Evolutionary conservation across 257 asterid genomes (phyloP), one percentile per base, ranked within the genome.

Genomic region (Nicotiana obtusifolia): DNA sequence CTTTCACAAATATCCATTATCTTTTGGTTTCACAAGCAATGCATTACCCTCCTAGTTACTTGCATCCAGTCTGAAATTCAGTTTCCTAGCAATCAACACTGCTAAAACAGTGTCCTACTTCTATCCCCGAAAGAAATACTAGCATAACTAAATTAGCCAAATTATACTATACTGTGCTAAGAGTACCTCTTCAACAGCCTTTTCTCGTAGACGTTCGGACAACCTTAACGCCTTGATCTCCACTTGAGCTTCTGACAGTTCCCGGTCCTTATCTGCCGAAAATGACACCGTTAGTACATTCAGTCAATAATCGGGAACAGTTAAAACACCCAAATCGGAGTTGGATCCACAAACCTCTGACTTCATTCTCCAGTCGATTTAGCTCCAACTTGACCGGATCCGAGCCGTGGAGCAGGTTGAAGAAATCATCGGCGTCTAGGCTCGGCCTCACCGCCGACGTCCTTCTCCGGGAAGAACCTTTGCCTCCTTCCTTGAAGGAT

Each of bases 381-480:
- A 95, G 99, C 94, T 94, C 99, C 86, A 95, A 20, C 94, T 91
- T 94, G 88, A 95, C 98, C 94, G 99, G 99, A 95, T 95, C 99
- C 96, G 99, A 95, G 35, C 99, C 99, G 82, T 95, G 99, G 81
- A 95, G 95, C 86, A 94, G 81, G 90, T 92, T 94, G 44, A 95
- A 83, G 81, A 95, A 93, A 84, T 95, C 99, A 56, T 95, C 99
- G 24, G 97, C 93, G 85, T 95, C 99, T 47, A 92, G 85, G 77
- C 99, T 93, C 16, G 93, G 97, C 88, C 99, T 89, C 83, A 88
- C 89, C 83, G 93, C 86, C 86, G 93, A 87, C 87, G 95, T 89
- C 88, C 98, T 89, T 90, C 99, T 88, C 84, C 93, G 87, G 73
- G 90, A 68, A 61, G 81, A 24, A 64, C 37, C 69, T 64, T 22